Conservation (phyloP, 495 filamentous ascomycete genomes). For the Penicillium canescens region DNA sequence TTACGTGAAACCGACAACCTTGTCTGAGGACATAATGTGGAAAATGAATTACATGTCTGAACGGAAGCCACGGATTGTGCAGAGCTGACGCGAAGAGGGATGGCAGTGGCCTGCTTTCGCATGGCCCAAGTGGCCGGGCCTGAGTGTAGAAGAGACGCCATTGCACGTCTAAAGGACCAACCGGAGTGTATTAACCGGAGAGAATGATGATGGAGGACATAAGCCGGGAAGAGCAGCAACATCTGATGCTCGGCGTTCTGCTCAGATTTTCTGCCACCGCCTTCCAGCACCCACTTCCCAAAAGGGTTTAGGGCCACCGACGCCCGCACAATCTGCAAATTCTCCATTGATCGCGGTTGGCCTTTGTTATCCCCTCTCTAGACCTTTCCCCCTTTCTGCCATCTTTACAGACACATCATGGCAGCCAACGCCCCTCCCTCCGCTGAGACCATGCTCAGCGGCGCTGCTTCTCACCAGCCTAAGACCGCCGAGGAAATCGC, state of each 20-base stretch:
- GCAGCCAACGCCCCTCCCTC: slow-evolving; percentile 61
- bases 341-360: slow-evolving; percentile 24
- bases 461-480: slow-evolving; percentile 45
- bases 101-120: slow-evolving; percentile 35
- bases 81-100: slow-evolving; percentile 26
- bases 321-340: slow-evolving; percentile 44
- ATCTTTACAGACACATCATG: slow-evolving; percentile 49
- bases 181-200: slow-evolving; percentile 8
- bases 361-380: slow-evolving; percentile 15
- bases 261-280: slow-evolving; percentile 32
- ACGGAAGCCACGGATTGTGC: slow-evolving; percentile 33
- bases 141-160: slow-evolving; percentile 40
- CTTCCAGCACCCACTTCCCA: slow-evolving; percentile 20
- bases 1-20: slow-evolving; percentile 33
- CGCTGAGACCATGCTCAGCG: slow-evolving; percentile 56
- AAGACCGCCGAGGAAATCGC: slow-evolving; percentile 56
- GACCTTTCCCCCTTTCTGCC: slow-evolving; percentile 15
- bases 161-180: slow-evolving; percentile 16
- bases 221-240: slow-evolving; percentile 17
- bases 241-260: slow-evolving; percentile 28
- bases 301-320: slow-evolving; percentile 38
- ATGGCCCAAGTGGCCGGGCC: slow-evolving; percentile 33
- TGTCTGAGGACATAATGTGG: slow-evolving; percentile 31
- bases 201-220: slow-evolving; percentile 17
- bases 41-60: slow-evolving; percentile 36